phyloP scores from a whole-genome alignment of 2,329 filamentous ascomycete genomes.

The Keithomyces neogunnii region DNA sequence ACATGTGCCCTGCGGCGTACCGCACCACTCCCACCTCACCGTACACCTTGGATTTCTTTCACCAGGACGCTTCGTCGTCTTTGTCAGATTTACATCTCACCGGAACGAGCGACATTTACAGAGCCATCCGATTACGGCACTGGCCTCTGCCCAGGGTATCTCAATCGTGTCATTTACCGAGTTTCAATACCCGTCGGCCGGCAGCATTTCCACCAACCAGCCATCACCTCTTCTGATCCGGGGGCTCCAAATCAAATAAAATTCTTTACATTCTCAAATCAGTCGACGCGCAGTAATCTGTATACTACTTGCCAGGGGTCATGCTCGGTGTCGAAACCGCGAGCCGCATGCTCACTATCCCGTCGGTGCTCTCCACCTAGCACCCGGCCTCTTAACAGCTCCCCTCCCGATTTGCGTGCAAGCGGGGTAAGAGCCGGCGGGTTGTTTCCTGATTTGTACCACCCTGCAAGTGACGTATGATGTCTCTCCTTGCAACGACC shows the following conservation, averaged over 20 bases:
- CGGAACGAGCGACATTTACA: background rate
- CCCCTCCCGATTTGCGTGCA: no score
- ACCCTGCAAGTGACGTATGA: background rate
- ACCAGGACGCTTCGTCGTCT: background rate
- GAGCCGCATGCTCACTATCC: no score
- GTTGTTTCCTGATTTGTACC: background rate
- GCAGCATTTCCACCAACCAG: background rate
- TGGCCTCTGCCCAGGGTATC: background rate
- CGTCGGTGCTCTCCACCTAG: no score
- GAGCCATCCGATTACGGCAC: background rate
- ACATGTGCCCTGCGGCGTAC: background rate
- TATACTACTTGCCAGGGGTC: no score
- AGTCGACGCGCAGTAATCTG: no score
- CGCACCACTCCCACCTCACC: background rate
- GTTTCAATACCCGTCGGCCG: background rate
- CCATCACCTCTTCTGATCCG: background rate
- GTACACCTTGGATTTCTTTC: background rate
- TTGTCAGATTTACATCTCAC: no score
- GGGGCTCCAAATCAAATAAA: background rate
- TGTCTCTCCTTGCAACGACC: background rate
- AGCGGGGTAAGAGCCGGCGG: background rate
- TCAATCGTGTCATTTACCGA: background rate
- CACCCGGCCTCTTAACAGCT: no score
- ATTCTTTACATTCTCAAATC: no score
- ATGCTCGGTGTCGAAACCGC: no score